phyloP scores from a whole-genome alignment of 2,329 filamentous ascomycete genomes.

The Aspergillus flavus region DNA sequence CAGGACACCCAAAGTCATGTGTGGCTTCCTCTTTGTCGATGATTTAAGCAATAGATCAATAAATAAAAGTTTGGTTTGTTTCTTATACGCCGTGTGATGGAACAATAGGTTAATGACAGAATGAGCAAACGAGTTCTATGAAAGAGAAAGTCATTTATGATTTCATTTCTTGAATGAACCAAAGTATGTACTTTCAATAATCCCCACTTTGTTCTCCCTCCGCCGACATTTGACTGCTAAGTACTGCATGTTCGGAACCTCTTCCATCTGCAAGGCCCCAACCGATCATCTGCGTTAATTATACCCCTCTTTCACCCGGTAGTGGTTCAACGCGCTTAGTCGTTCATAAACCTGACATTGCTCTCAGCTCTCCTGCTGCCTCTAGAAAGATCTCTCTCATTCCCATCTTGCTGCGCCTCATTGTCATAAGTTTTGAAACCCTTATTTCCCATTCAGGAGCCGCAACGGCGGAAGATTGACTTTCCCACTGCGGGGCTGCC shows the following conservation, averaged over 20 bases:
- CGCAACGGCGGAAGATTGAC: slow-evolving; percentile 14
- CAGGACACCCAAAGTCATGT: not conserved
- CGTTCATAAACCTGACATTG: slow-evolving; percentile 13
- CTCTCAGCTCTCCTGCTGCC: not conserved
- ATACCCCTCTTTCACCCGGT: not conserved
- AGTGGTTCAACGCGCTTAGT: not conserved
- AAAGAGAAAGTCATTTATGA: not conserved
- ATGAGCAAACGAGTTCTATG: not conserved
- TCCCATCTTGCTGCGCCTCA: slow-evolving; percentile 5
- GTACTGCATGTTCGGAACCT: not conserved
- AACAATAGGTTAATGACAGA: not conserved
- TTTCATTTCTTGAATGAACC: not conserved
- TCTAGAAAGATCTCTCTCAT: not conserved
- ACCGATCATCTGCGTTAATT: not conserved
- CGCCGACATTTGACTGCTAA: not conserved
- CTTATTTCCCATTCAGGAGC: slow-evolving; percentile 3
- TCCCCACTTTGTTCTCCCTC: not conserved
- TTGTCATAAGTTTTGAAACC: not conserved
- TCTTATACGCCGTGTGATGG: not conserved
- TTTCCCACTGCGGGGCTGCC: slow-evolving; percentile 19
- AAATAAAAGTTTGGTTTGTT: not conserved
- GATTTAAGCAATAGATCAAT: not conserved
- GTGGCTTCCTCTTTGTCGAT: not conserved
- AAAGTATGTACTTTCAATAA: not conserved
- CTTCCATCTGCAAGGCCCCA: not conserved